Percentiles rank a stretch among this genome's conserved stretches.
phyloP scores from a whole-genome alignment of 1,284 basidiomycete species.

The Malassezia furfur region DNA sequence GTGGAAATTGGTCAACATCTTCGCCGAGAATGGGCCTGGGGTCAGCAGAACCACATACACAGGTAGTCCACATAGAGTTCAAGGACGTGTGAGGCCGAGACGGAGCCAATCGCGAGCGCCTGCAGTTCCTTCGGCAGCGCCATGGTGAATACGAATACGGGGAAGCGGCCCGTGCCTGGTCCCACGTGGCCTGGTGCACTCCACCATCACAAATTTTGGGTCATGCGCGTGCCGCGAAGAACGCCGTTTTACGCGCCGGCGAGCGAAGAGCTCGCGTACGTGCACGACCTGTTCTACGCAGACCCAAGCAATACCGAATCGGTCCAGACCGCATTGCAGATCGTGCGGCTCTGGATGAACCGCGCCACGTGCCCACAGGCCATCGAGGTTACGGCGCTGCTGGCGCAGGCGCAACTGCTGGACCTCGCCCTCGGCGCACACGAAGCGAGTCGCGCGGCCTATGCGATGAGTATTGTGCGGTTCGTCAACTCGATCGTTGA shows the following conservation, averaged over 20 bases:
- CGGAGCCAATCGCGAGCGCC: slow-evolving; percentile 63
- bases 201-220: background rate
- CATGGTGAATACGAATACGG: slow-evolving; percentile 53
- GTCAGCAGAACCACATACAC: slow-evolving; percentile 19
- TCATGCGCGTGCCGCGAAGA: slow-evolving; percentile 16
- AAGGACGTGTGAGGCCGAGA: slow-evolving; percentile 66
- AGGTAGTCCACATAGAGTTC: slow-evolving; percentile 58
- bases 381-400: slow-evolving; percentile 36
- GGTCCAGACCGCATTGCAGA: slow-evolving; percentile 18
- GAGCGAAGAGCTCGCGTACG: slow-evolving; percentile 6
- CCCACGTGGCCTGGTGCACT: slow-evolving; percentile 7
- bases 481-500: slow-evolving; percentile 80
- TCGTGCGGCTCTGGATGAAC: slow-evolving; percentile 39
- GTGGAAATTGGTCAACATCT: slow-evolving; percentile 49
- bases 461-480: slow-evolving; percentile 37
- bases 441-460: slow-evolving; percentile 24
- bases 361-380: slow-evolving; percentile 39
- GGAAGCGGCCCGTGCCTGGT: background rate
- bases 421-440: slow-evolving; percentile 22
- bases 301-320: slow-evolving; percentile 4
- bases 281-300: slow-evolving; percentile 7
- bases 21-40: slow-evolving; percentile 63
- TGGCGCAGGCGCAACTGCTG: slow-evolving; percentile 29
- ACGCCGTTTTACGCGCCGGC: slow-evolving; percentile 14
- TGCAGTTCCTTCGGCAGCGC: slow-evolving; percentile 69